Evolutionary conservation across 208 protist genomes (phyloP).

Genomic region (Wallacemonas sp.): DNA sequence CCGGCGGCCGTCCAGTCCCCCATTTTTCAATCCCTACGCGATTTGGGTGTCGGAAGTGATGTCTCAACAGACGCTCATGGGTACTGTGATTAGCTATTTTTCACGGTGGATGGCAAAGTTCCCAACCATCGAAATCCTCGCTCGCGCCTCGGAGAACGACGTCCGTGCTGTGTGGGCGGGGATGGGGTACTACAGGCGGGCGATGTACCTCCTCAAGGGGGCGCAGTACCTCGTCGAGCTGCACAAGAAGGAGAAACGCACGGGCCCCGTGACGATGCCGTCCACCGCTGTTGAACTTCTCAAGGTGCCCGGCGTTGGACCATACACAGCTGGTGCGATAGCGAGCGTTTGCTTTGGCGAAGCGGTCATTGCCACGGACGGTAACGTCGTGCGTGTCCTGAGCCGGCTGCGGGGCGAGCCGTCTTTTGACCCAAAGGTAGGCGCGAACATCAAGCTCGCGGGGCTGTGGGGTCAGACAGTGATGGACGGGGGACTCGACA

Average conservation of each 20-base stretch:
- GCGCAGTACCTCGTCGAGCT: slow-evolving; percentile 76
- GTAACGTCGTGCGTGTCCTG: slow-evolving; percentile 93
- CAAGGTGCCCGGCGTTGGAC: slow-evolving; percentile 89
- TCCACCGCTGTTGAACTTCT: slow-evolving; percentile 40
- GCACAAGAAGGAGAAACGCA: slow-evolving; percentile 12
- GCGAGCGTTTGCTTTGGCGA: slow-evolving; percentile 88
- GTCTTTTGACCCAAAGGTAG: slow-evolving; percentile 74
- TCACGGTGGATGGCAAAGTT: slow-evolving; percentile 85
- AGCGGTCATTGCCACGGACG: slow-evolving; percentile 82
- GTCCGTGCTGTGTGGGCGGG: slow-evolving; percentile 89
- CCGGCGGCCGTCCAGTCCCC: background rate
- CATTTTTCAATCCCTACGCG: slow-evolving; percentile 65
- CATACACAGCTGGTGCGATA: slow-evolving; percentile 93
- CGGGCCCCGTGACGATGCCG: slow-evolving; percentile 31
- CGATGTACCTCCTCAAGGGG: slow-evolving; percentile 79
- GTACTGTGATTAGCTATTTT: slow-evolving; percentile 91
- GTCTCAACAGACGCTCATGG: slow-evolving; percentile 94
- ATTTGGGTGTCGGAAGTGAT: slow-evolving; percentile 96
- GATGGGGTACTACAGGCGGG: slow-evolving; percentile 94
- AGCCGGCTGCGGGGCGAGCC: slow-evolving; percentile 71
- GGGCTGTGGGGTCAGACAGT: slow-evolving; percentile 53
- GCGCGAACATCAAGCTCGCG: slow-evolving; percentile 54
- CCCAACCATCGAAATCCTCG: slow-evolving; percentile 75
- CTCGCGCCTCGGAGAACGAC: slow-evolving; percentile 76
- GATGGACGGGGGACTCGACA: slow-evolving; percentile 44